Percentiles rank a stretch among this genome's conserved stretches.
These are phyloP conservation scores for Carex kokanica DNA, from an alignment of 176 grass and related monocot genomes.

Conservation along the genomic window DNA sequence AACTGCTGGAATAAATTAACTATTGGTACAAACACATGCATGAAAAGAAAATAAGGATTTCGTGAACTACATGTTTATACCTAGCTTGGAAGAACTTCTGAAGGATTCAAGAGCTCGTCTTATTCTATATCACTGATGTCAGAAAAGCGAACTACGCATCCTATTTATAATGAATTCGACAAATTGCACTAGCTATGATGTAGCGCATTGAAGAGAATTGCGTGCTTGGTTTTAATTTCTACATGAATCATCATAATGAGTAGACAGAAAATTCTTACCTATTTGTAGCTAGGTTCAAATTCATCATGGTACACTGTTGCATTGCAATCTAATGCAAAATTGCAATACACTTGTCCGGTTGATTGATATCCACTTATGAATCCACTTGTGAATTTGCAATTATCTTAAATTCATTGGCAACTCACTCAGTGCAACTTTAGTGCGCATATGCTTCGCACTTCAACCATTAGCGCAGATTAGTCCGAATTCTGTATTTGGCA, in stretches of 20 bases:
- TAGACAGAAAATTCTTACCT: background rate
- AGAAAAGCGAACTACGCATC: background rate
- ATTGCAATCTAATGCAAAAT: slow-evolving; percentile 23
- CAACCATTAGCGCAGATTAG: background rate
- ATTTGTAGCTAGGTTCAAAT: slow-evolving; percentile 14
- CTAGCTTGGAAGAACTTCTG: background rate
- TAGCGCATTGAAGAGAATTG: background rate
- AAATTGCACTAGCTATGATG: slow-evolving; percentile 15
- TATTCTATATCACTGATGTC: background rate
- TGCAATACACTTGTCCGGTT: slow-evolving; percentile 9
- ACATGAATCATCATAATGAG: background rate
- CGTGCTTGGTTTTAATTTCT: background rate
- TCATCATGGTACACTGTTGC: slow-evolving; percentile 10
- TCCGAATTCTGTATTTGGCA: background rate
- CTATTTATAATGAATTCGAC: slow-evolving; percentile 16
- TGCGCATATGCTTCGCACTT: background rate
- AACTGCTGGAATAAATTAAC: background rate
- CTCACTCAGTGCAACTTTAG: background rate
- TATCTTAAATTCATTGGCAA: background rate
- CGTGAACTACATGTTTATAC: background rate
- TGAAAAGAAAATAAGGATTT: background rate
- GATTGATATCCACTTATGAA: slow-evolving; percentile 20
- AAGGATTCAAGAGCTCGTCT: background rate
- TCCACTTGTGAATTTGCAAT: background rate
- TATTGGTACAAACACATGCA: background rate